Evolutionary conservation across 1,284 basidiomycete species (phyloP).

Genomic region (Trametes sp.): DNA sequence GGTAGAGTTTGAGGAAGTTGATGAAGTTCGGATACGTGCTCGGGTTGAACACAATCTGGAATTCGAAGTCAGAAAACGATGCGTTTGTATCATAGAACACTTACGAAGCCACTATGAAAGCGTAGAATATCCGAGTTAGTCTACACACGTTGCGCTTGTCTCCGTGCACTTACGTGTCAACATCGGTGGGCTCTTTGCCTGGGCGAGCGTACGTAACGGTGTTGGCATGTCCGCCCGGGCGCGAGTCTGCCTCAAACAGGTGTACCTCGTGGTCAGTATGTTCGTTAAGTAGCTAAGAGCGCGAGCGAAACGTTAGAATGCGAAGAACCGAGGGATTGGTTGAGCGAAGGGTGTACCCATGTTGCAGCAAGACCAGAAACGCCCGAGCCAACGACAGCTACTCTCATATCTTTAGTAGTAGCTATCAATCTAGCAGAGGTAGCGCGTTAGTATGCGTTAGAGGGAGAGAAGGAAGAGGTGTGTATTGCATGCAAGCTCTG

Average conservation of each 20-base stretch:
- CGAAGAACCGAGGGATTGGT: background rate
- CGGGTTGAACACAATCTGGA: constrained; percentile 80
- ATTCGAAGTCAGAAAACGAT: background rate
- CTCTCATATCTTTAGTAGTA: constrained; percentile 49
- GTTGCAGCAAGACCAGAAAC: constrained; percentile 81
- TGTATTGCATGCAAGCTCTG: too few relatives aligned
- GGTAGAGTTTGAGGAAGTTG: constrained; percentile 66
- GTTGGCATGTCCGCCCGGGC: constrained; percentile 84
- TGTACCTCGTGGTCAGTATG: constrained; percentile 83
- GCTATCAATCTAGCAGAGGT: background rate
- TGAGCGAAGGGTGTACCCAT: constrained; percentile 57
- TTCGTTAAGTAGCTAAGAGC: constrained; percentile 70
- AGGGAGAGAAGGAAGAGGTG: background rate
- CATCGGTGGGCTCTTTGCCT: constrained; percentile 53
- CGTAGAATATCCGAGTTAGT: too few relatives aligned
- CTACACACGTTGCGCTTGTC: constrained; percentile 27
- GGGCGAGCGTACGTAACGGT: constrained; percentile 66
- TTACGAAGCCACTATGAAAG: constrained; percentile 57
- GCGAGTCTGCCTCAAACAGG: constrained; percentile 74
- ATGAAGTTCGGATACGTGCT: constrained; percentile 86
- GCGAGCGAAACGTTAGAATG: background rate
- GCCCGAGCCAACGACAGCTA: constrained; percentile 84
- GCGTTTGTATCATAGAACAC: too few relatives aligned
- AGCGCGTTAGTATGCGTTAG: too few relatives aligned
- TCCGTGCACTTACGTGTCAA: constrained; percentile 68